These are phyloP conservation scores for Epicoccum sorghinum DNA, from an alignment of 2,329 filamentous ascomycete species.

Conservation along the genomic window DNA sequence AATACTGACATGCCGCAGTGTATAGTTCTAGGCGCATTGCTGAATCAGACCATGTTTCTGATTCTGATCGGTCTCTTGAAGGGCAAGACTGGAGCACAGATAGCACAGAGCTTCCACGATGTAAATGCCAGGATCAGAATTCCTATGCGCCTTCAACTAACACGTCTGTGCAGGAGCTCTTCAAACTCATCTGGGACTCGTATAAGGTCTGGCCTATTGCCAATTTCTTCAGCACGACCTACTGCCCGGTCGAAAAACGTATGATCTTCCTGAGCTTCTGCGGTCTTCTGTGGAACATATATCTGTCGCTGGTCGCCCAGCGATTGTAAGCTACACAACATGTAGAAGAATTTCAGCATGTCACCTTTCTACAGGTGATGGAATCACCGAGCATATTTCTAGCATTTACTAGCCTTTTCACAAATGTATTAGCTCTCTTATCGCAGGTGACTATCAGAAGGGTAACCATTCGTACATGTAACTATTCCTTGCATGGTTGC, in stretches of 20 bases:
- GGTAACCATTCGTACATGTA: too few relatives aligned
- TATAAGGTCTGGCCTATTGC: conserved; percentile 76
- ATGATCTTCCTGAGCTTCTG: conserved; percentile 75
- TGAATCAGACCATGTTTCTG: conserved; percentile 71
- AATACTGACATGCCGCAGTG: conserved; percentile 49
- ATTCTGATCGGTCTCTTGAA: conserved; percentile 62
- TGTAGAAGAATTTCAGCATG: background rate
- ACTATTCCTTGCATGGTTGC: too few relatives aligned
- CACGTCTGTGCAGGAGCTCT: conserved; percentile 30
- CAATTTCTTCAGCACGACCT: conserved; percentile 71
- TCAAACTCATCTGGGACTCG: conserved; percentile 60
- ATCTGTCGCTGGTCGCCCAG: conserved; percentile 67
- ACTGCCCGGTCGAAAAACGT: conserved; percentile 71
- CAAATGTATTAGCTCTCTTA: too few relatives aligned
- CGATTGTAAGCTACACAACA: conserved; percentile 25
- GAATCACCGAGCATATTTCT: too few relatives aligned
- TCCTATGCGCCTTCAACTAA: conserved; percentile 44
- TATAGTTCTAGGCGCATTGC: conserved; percentile 64
- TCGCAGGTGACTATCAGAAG: too few relatives aligned
- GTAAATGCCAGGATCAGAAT: conserved; percentile 47
- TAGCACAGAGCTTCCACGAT: conserved; percentile 40
- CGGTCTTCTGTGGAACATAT: conserved; percentile 76
- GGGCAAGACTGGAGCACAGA: conserved; percentile 41
- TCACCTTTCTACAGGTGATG: too few relatives aligned
- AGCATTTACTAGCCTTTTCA: too few relatives aligned